Evolutionary conservation across 768 basidiomycete species (phyloP).

Genomic region (Russula brevipes): DNA sequence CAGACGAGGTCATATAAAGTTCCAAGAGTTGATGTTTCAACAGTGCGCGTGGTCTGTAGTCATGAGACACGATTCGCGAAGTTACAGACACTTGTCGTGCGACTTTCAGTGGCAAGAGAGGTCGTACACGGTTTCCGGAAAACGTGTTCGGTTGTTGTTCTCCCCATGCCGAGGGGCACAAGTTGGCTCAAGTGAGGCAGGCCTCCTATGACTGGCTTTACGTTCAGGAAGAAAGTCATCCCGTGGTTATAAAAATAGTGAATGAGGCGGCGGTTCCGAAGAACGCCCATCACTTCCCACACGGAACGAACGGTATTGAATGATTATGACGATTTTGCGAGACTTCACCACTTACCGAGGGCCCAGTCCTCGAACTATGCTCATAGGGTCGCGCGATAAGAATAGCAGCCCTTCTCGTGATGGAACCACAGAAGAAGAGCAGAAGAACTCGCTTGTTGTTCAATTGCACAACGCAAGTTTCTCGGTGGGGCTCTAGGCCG

Average conservation of each 20-base stretch:
- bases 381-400: background rate
- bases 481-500: background rate
- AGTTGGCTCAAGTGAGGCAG: too few species aligned
- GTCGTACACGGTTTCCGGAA: background rate
- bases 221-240: background rate
- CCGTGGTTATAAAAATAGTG: too few species aligned
- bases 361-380: background rate
- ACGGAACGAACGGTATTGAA: background rate
- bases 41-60: too few species aligned
- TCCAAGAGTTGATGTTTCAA: too few species aligned
- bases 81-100: too few species aligned
- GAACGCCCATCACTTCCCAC: background rate
- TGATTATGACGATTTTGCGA: background rate
- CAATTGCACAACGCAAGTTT: background rate
- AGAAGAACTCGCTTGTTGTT: background rate
- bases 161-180: too few species aligned
- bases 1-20: too few species aligned
- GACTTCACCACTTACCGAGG: background rate
- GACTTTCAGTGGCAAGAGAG: background rate
- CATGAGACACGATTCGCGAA: too few species aligned
- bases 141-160: background rate
- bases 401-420: background rate
- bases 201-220: background rate
- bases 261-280: background rate
- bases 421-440: too few species aligned